phyloP scores from a whole-genome alignment of 2,329 filamentous ascomycete species.

The Penicillium olsonii region DNA sequence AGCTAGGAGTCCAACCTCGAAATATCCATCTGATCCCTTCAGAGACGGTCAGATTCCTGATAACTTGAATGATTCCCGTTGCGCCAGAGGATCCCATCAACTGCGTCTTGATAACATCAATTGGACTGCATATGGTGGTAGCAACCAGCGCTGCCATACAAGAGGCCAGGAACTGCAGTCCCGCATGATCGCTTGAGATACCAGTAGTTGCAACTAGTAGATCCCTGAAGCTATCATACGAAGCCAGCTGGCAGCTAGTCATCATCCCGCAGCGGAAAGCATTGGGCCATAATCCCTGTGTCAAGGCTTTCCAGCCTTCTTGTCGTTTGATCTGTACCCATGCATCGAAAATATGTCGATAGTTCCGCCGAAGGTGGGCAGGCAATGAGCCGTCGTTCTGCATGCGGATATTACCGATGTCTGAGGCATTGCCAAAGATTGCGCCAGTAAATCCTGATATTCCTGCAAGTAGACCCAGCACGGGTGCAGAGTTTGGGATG shows the following conservation, averaged over 20 bases:
- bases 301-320: conserved; percentile 23
- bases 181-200: conserved; percentile 65
- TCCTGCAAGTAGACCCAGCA: conserved; percentile 18
- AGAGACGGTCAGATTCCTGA: conserved; percentile 66
- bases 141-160: conserved; percentile 80
- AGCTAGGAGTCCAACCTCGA: conserved; percentile 81
- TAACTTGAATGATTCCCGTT: conserved; percentile 57
- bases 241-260: conserved; percentile 81
- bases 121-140: conserved; percentile 79
- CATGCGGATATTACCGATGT: conserved; percentile 30
- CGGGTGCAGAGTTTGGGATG: conserved; percentile 10
- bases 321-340: conserved; percentile 24
- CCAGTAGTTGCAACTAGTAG: conserved; percentile 66
- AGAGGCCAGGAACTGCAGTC: conserved; percentile 75
- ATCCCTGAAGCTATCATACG: conserved; percentile 80
- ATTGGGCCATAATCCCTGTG: conserved; percentile 67
- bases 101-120: conserved; percentile 87
- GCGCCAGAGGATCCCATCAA: conserved; percentile 65
- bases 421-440: conserved; percentile 26
- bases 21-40: conserved; percentile 84
- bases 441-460: conserved; percentile 24
- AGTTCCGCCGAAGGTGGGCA: conserved; percentile 19
- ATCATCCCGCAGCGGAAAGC: conserved; percentile 79
- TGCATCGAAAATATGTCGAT: conserved; percentile 25
- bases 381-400: conserved; percentile 27